Conservation (phyloP, 169 alveolate genomes). For the Plasmodium malariae region DNA sequence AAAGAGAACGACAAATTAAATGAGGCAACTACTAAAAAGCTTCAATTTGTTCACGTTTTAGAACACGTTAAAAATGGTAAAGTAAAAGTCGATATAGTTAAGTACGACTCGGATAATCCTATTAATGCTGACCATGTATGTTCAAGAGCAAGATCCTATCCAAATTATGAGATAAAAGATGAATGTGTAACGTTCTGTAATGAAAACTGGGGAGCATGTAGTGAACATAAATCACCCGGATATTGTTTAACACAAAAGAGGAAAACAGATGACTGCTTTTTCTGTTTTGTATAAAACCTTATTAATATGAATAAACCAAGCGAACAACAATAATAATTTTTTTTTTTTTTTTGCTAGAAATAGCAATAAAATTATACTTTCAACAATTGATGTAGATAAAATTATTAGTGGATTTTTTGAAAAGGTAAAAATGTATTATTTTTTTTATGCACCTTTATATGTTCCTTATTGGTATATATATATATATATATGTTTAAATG, state of each 20-base stretch:
- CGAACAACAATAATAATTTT: too few species aligned
- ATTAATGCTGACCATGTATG: not conserved
- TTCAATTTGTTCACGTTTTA: not conserved
- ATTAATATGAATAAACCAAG: too few species aligned
- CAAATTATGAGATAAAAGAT: not conserved
- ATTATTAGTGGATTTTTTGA: too few species aligned
- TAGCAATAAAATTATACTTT: too few species aligned
- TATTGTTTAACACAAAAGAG: not conserved
- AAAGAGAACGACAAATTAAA: not conserved
- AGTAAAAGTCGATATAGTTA: not conserved
- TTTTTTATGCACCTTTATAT: too few species aligned
- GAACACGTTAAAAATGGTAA: not conserved
- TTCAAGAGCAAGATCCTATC: not conserved
- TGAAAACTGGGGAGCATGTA: not conserved
- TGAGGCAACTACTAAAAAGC: not conserved
- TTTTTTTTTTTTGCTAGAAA: too few species aligned
- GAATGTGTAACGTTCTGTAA: not conserved
- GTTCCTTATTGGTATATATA: too few species aligned
- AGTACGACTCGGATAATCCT: not conserved
- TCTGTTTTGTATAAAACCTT: conserved; percentile 2
- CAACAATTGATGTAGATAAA: too few species aligned
- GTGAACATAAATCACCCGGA: not conserved
- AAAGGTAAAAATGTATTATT: too few species aligned
- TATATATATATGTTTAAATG: too few species aligned
- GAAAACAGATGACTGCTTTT: not conserved